Percentiles rank a stretch among this genome's conserved stretches.
Evolutionary conservation across 306 rosid species (phyloP).

Genomic region (Pterocarpus macrocarpus): DNA sequence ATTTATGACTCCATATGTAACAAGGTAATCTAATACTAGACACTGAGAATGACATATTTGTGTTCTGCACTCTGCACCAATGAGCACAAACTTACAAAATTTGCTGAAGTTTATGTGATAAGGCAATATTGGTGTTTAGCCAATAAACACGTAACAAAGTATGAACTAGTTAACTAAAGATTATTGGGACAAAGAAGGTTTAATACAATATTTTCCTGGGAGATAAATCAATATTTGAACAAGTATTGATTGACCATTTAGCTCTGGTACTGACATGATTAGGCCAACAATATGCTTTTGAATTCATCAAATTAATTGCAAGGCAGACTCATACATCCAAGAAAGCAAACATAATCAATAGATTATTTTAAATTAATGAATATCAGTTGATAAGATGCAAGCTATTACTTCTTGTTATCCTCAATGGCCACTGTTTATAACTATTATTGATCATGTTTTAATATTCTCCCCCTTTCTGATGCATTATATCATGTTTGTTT

Average conservation of each 20-base stretch:
- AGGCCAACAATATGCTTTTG: conserved; percentile 20
- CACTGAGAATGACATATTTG: conserved; percentile 11
- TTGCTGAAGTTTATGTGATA: conserved; percentile 20
- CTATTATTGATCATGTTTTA: conserved; percentile 12
- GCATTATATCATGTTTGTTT: conserved; percentile 1
- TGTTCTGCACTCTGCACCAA: conserved; percentile 15
- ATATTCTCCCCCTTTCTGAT: not conserved
- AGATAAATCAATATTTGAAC: not conserved
- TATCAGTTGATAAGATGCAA: not conserved
- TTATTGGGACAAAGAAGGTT: not conserved
- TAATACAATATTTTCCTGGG: not conserved
- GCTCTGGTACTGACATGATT: conserved; percentile 14
- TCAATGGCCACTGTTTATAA: not conserved
- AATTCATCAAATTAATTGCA: not conserved
- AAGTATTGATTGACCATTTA: not conserved
- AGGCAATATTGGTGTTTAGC: conserved; percentile 14
- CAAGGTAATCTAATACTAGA: not conserved
- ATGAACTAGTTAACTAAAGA: not conserved
- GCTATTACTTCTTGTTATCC: conserved; percentile 25
- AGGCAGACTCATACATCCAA: conserved; percentile 1
- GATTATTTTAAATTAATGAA: not conserved
- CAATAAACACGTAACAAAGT: conserved; percentile 15
- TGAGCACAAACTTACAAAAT: conserved; percentile 5
- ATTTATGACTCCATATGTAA: not conserved
- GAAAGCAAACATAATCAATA: conserved; percentile 6